A percentile compares a stretch with the other conserved stretches of the same genome.
These are phyloP conservation scores for Tremella yokohamensis DNA, from an alignment of 768 basidiomycete species.

Conservation along the genomic window DNA sequence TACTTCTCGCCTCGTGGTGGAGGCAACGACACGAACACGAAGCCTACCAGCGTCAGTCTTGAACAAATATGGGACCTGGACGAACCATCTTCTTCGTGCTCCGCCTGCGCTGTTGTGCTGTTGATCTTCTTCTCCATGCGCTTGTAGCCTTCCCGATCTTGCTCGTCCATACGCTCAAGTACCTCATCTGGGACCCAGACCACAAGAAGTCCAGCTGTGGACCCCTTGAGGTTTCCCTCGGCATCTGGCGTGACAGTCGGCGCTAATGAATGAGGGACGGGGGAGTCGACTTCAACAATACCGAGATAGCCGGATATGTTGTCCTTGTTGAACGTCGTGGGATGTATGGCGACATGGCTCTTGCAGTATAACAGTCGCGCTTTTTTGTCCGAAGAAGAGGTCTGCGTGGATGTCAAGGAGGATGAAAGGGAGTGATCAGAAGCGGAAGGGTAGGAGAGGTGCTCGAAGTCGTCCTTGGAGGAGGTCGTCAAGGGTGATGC, in stretches of 20 bases:
- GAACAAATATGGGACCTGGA: background rate
- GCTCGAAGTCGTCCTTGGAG: conserved; percentile 17
- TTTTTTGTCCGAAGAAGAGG: conserved; percentile 21
- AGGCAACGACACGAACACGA: conserved; percentile 79
- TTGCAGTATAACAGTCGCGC: conserved; percentile 72
- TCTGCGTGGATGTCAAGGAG: background rate
- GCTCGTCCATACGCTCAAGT: conserved; percentile 72
- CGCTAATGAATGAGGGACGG: background rate
- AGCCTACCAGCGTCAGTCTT: conserved; percentile 56
- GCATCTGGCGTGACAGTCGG: conserved; percentile 38
- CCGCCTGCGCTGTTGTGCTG: conserved; percentile 11
- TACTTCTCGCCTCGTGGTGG: conserved; percentile 81
- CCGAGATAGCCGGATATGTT: conserved; percentile 92
- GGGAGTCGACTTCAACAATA: conserved; percentile 73
- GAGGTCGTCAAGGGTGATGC: background rate
- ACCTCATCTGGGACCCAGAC: conserved; percentile 91
- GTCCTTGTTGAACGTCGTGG: conserved; percentile 83
- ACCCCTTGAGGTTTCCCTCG: conserved; percentile 21
- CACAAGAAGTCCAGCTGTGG: conserved; percentile 55
- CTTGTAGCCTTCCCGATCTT: conserved; percentile 86
- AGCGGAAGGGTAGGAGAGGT: conserved; percentile 16
- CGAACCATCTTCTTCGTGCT: conserved; percentile 39
- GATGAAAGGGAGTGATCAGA: conserved; percentile 10
- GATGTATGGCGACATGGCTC: conserved; percentile 92
- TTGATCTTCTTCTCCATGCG: conserved; percentile 63